Evolutionary conservation across 2,329 filamentous ascomycete species (phyloP).

Genomic region (Aspergillus candidus): DNA sequence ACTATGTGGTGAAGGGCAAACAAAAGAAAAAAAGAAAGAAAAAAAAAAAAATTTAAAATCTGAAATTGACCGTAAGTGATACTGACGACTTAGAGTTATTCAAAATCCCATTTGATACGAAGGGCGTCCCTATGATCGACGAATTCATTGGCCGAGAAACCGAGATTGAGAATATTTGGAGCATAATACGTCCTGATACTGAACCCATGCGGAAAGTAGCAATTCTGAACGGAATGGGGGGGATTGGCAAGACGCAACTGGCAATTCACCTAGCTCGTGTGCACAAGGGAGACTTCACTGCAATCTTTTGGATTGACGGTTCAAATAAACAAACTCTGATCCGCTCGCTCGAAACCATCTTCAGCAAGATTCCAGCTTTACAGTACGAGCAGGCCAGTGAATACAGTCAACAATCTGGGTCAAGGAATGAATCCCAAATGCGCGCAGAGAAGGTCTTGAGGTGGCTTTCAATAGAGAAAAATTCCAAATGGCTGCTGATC

Average conservation of each 20-base stretch:
- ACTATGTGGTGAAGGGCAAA: too few relatives aligned
- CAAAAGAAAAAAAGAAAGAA: too few relatives aligned
- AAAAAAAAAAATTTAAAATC: too few relatives aligned
- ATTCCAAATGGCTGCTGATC: slow-evolving; percentile 2
- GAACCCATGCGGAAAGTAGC: neutral
- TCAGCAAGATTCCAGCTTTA: neutral
- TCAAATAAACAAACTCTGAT: neutral
- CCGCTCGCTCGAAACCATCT: neutral
- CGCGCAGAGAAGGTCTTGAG: neutral
- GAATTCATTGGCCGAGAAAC: neutral
- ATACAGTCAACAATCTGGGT: too few relatives aligned
- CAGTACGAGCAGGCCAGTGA: too few relatives aligned
- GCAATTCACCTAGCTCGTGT: neutral
- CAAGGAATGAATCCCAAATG: too few relatives aligned
- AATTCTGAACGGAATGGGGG: neutral
- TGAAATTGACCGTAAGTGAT: too few relatives aligned
- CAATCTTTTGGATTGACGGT: slow-evolving; percentile 1
- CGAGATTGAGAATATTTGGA: neutral
- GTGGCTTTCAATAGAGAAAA: neutral
- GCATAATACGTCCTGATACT: neutral
- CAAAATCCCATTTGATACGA: neutral
- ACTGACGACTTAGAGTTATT: neutral
- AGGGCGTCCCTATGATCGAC: neutral
- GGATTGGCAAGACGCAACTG: slow-evolving; percentile 2
- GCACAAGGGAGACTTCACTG: neutral